phyloP scores from a whole-genome alignment of 2,329 filamentous ascomycete species.

The Colletotrichum chlorophyti region DNA sequence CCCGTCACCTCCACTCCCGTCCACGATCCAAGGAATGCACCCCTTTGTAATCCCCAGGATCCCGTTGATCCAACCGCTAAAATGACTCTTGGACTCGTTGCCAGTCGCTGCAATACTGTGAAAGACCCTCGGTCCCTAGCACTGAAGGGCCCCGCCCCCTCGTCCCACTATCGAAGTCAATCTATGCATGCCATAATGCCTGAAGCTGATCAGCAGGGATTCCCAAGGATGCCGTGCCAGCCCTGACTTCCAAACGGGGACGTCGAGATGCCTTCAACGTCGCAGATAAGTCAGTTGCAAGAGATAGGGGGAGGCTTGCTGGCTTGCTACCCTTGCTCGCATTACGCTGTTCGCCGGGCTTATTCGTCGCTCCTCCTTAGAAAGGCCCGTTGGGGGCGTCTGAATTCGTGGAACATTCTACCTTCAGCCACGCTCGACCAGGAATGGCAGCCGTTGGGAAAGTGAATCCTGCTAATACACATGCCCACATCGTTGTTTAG shows the following conservation, averaged over 20 bases:
- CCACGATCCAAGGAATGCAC: conserved; percentile 17
- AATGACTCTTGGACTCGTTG: conserved; percentile 9
- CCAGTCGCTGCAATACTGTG: not conserved
- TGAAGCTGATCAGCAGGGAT: conserved; percentile 25
- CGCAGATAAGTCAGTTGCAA: conserved; percentile 27
- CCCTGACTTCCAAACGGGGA: conserved; percentile 9
- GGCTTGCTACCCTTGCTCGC: too few relatives aligned
- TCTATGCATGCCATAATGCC: conserved; percentile 29
- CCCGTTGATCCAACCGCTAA: conserved; percentile 20
- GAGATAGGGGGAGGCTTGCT: conserved; percentile 14
- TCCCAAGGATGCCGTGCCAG: conserved; percentile 17
- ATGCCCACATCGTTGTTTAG: conserved; percentile 7
- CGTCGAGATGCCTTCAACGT: conserved; percentile 11
- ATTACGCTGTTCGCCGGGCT: conserved; percentile 19
- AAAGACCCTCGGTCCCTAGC: not conserved
- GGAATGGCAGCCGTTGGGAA: not conserved
- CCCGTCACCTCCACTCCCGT: conserved; percentile 17
- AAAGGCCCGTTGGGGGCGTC: not conserved
- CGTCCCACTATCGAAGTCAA: conserved; percentile 22
- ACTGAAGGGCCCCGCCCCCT: conserved; percentile 9
- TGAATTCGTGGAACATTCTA: conserved; percentile 20
- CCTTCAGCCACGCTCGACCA: conserved; percentile 9
- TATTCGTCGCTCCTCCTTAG: conserved; percentile 1
- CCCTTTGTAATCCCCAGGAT: conserved; percentile 13
- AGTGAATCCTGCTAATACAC: not conserved